Evolutionary conservation across 2,329 filamentous ascomycete genomes (phyloP), one percentile per base, ranked within the genome.

Genomic region (Hypoxylon sp.): DNA sequence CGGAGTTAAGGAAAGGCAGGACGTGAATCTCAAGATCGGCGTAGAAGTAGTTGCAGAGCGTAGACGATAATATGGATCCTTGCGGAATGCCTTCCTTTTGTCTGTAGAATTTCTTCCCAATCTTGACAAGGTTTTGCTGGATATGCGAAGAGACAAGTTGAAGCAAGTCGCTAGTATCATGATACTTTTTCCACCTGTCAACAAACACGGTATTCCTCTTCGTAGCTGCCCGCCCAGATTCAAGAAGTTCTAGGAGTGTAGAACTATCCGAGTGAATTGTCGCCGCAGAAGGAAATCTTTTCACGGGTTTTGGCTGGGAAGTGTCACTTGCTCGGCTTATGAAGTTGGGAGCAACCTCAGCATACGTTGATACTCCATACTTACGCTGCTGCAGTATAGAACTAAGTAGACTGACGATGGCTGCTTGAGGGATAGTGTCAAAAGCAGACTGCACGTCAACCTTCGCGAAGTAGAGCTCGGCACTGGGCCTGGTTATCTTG

Each of bases 21-120:
- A 91, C 83, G 26, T 89, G 84, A 5, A 81, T 81, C 79, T 99
- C 96, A 1, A 98, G 87, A 69, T 96, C 90, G 5, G 93, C 94
- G 77, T 99, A 99, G 79, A 98, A 98, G 80, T 97, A 95, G 80
- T 94, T 98, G 84, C 96, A 98, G 4, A 99, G 84, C 44, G 94
- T 84, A 47, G 91, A 92, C 0, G 94, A 98, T 4, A 99, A 78
- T 1, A 98, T 87, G 0, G 94, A 98, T 6, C 96, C 96, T 79
- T 99, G 96, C 0, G 96, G 94, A 42, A 99, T 98, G 13, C 96
- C 96, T 22, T 87, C 83, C 78, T 90, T 95, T 78, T 99, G 96
- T 24, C 93, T 88, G 78, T 96, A 98, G 78, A 90, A 94, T 72
- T 91, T 93, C 81, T 94, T 95, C 52, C 94, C 94, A 42, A 98